These are phyloP conservation scores for Domatiomyces globalis DNA, from an alignment of 2,329 filamentous ascomycete species.

Conservation along the genomic window DNA sequence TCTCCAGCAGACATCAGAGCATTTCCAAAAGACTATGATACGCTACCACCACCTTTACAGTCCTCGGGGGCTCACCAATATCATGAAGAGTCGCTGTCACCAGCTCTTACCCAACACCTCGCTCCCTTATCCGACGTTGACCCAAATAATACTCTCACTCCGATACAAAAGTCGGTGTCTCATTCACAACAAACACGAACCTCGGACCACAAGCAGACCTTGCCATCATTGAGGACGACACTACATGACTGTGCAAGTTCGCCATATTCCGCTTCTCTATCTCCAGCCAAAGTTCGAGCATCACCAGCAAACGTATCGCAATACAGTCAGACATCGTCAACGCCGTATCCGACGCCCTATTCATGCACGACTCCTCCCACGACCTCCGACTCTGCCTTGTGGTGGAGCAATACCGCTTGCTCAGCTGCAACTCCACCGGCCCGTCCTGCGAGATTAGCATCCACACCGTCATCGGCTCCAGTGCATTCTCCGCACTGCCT, in stretches of 20 bases:
- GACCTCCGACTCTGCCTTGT: slow-evolving; percentile 1
- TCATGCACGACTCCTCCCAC: slow-evolving; percentile 28
- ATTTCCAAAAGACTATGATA: neutral
- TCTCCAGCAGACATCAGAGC: neutral
- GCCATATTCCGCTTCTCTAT: slow-evolving; percentile 16
- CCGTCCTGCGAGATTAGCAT: too few relatives aligned
- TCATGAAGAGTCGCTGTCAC: slow-evolving; percentile 20
- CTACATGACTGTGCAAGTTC: slow-evolving; percentile 20
- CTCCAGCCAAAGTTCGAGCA: slow-evolving; percentile 16
- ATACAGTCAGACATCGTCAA: slow-evolving; percentile 22
- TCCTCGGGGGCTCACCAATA: neutral
- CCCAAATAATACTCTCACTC: slow-evolving; percentile 25
- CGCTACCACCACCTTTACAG: slow-evolving; percentile 4
- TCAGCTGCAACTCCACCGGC: neutral
- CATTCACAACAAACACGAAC: slow-evolving; percentile 22
- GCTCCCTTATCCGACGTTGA: slow-evolving; percentile 23
- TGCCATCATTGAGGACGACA: slow-evolving; percentile 30
- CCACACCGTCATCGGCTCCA: neutral
- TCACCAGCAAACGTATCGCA: slow-evolving; percentile 19
- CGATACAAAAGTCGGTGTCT: slow-evolving; percentile 25
- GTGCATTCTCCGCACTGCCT: neutral
- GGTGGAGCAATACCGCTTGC: neutral
- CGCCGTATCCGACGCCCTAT: slow-evolving; percentile 24
- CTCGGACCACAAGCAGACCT: slow-evolving; percentile 23
- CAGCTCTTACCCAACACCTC: slow-evolving; percentile 21